Base-by-base conservation (phyloP, 2,329 filamentous ascomycete species). In the Rutstroemia sp. region DNA sequence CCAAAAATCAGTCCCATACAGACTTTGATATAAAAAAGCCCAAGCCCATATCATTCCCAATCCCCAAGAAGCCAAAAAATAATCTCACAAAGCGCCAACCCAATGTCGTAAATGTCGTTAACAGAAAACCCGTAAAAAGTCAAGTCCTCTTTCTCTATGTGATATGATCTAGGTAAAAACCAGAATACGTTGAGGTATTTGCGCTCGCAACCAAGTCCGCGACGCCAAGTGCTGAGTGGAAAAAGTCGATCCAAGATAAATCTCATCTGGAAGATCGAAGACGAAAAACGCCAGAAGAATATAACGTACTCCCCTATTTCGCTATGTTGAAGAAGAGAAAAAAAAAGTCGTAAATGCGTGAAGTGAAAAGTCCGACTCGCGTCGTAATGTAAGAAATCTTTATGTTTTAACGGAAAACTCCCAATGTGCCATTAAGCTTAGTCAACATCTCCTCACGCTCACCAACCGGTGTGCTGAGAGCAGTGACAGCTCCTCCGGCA, bases 371-470 rank as follows among this genome's bases (percentile, higher is more conserved):
- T n/a, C 16, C 39, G 39, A 42, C 53, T 51, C 39, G 47, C 53
- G 38, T 51, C 47, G 47, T 45, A 19, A 12, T 25, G 39, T 21
- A 51, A 47, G 6, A 48, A 56, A 47, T 56, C 40, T 50, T 50
- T 44, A 30, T 12, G n/a, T 44, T 34, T 56, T 34, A 57, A 42
- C 55, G 44, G 57, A 68, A 68, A 45, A 67, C 47, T 1, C 66
- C 65, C 19, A 69, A 44, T 3, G 65, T 68, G 8, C 65, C 64
- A 54, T 59, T 61, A 16, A 69, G 72, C 72, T 92, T 92, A 6
- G 83, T 84, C 66, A 86, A 77, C 91, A 97, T 96, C 76, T 97
- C 94, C 58, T 95, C 88, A 73, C 86, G 87, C 75, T 97, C 92
- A 3, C 84, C 89, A 57, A 86, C 78, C 0, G 87, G 77, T 2